Conservation (phyloP, 2,329 filamentous ascomycete genomes). For the Paecilomyces fulvus region DNA sequence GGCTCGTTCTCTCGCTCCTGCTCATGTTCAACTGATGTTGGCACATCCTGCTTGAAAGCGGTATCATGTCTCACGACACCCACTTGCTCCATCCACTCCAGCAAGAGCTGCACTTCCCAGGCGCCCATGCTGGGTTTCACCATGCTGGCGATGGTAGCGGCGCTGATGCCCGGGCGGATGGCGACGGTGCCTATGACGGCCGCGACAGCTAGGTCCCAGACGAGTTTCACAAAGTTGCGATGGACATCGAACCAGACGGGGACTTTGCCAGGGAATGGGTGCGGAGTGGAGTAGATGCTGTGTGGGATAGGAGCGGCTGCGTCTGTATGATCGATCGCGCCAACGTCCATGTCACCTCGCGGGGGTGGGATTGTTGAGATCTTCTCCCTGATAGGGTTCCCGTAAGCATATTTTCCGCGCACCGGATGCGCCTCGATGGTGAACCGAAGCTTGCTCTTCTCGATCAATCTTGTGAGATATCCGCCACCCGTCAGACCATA, state of each 20-base stretch:
- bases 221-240: constrained; percentile 22
- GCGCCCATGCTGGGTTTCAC: constrained; percentile 30
- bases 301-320: neutral
- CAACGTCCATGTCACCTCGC: constrained; percentile 12
- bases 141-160: constrained; percentile 25
- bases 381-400: constrained; percentile 26
- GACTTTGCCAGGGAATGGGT: constrained; percentile 19
- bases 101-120: constrained; percentile 35
- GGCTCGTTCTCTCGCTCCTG: constrained; percentile 7
- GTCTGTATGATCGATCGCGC: neutral
- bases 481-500: constrained; percentile 40
- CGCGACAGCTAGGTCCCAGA: constrained; percentile 36
- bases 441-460: constrained; percentile 37
- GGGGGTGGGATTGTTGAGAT: constrained; percentile 17
- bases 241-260: constrained; percentile 45
- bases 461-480: constrained; percentile 40
- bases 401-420: constrained; percentile 27
- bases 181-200: constrained; percentile 35
- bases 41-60: neutral
- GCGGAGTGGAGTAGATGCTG: neutral
- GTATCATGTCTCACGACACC: constrained; percentile 11
- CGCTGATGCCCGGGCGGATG: constrained; percentile 32
- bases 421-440: constrained; percentile 31
- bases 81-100: constrained; percentile 33
- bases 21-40: constrained; percentile 13